Conservation (phyloP, 2,329 filamentous ascomycete species). For the Aspergillus neotritici region DNA sequence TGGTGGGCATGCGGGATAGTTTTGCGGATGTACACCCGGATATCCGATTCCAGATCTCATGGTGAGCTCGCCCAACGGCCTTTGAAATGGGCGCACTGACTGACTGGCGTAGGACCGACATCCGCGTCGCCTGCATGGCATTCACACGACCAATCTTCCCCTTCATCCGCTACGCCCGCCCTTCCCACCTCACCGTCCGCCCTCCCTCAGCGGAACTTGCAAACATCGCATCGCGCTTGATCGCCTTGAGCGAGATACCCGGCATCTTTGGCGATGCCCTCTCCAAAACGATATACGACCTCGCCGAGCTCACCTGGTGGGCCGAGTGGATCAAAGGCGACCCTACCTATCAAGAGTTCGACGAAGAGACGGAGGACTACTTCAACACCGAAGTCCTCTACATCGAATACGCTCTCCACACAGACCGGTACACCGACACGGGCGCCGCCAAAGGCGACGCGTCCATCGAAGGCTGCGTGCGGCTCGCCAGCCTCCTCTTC, state of each 20-base stretch:
- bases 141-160: slow-evolving; percentile 35
- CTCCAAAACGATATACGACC: slow-evolving; percentile 30
- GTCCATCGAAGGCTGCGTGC: slow-evolving; percentile 34
- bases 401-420: slow-evolving; percentile 34
- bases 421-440: slow-evolving; percentile 32
- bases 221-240: slow-evolving; percentile 28
- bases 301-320: slow-evolving; percentile 33
- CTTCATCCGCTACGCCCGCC: slow-evolving; percentile 33
- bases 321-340: slow-evolving; percentile 33
- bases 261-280: slow-evolving; percentile 30
- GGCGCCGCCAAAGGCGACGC: slow-evolving; percentile 31
- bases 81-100: slow-evolving; percentile 1
- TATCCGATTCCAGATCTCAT: slow-evolving; percentile 37
- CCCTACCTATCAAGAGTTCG: slow-evolving; percentile 25
- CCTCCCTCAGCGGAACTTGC: slow-evolving; percentile 27
- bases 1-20: slow-evolving; percentile 33
- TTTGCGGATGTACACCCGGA: slow-evolving; percentile 35
- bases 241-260: slow-evolving; percentile 29
- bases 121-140: slow-evolving; percentile 36
- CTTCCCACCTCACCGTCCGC: slow-evolving; percentile 23
- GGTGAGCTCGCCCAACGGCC: slow-evolving; percentile 18
- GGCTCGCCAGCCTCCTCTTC: slow-evolving; percentile 35
- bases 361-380: slow-evolving; percentile 34
- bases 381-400: slow-evolving; percentile 38
- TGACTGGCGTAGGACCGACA: slow-evolving; percentile 31